Conservation (phyloP, 176 grass and related monocot species). For the Cenchrus purpureus region DNA sequence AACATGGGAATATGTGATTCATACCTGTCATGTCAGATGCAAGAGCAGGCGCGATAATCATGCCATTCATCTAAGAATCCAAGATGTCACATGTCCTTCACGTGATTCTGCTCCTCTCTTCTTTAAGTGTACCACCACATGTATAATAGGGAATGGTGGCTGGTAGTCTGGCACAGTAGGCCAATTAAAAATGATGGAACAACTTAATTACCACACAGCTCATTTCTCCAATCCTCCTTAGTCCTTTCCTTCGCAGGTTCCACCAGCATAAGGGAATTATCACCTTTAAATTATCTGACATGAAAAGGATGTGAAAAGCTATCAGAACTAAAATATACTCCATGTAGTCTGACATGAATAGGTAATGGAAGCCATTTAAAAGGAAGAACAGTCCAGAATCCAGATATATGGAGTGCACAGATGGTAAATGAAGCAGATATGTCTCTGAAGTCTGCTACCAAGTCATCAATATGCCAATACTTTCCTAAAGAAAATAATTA, state of each 20-base stretch:
- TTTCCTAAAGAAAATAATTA: constrained; percentile 34
- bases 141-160: constrained; percentile 37
- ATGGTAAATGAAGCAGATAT: constrained; percentile 43
- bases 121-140: constrained; percentile 29
- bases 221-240: constrained; percentile 29
- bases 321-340: constrained; percentile 32
- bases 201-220: constrained; percentile 2
- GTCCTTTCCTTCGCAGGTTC: not conserved
- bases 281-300: constrained; percentile 27
- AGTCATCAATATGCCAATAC: constrained; percentile 34
- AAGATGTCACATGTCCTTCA: constrained; percentile 44
- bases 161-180: constrained; percentile 10
- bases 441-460: constrained; percentile 31
- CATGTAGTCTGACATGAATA: constrained; percentile 53
- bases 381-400: constrained; percentile 37
- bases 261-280: constrained; percentile 23
- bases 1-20: constrained; percentile 41
- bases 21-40: constrained; percentile 44
- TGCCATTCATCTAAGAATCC: constrained; percentile 46
- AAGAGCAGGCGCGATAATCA: constrained; percentile 34
- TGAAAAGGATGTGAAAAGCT: constrained; percentile 29
- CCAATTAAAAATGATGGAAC: constrained; percentile 28
- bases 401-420: constrained; percentile 30
- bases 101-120: constrained; percentile 51
- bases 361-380: constrained; percentile 50